phyloP scores from a whole-genome alignment of 345 rosid species.

The Triadica sebifera region DNA sequence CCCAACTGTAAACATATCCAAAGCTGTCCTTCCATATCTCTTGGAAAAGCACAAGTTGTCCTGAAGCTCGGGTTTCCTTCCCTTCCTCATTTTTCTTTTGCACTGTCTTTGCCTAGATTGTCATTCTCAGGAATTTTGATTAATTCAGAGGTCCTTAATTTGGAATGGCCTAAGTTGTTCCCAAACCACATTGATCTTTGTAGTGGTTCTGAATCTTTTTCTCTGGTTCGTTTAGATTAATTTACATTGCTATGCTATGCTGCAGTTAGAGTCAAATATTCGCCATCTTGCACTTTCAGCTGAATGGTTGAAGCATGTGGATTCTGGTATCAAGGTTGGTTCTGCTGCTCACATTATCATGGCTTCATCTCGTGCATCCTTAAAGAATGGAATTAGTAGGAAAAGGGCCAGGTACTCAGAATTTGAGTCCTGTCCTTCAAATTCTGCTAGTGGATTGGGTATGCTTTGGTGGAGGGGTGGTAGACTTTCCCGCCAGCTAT shows the following conservation, averaged over 20 bases:
- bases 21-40: not conserved
- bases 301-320: constrained; percentile 82
- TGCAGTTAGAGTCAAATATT: constrained; percentile 81
- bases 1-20: not conserved
- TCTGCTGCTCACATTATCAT: constrained; percentile 70
- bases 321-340: constrained; percentile 57
- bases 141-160: not conserved
- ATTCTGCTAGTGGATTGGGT: constrained; percentile 56
- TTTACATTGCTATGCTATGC: constrained; percentile 22
- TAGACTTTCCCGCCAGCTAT: constrained; percentile 63
- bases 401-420: constrained; percentile 53
- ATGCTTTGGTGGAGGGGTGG: constrained; percentile 99
- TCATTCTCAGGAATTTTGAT: not conserved
- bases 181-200: not conserved
- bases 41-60: constrained; percentile 2
- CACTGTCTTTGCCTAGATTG: not conserved
- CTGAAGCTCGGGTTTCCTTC: not conserved
- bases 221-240: not conserved
- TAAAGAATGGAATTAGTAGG: constrained; percentile 64
- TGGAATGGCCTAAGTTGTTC: constrained; percentile 9
- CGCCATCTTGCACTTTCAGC: constrained; percentile 67
- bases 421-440: constrained; percentile 47
- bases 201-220: not conserved
- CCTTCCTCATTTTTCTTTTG: not conserved
- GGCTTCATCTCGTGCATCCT: constrained; percentile 50